Evolutionary conservation across 1,139 yeast genomes (phyloP), one percentile per base, ranked within the genome.

Genomic region (Saccharomyces uvarum): DNA sequence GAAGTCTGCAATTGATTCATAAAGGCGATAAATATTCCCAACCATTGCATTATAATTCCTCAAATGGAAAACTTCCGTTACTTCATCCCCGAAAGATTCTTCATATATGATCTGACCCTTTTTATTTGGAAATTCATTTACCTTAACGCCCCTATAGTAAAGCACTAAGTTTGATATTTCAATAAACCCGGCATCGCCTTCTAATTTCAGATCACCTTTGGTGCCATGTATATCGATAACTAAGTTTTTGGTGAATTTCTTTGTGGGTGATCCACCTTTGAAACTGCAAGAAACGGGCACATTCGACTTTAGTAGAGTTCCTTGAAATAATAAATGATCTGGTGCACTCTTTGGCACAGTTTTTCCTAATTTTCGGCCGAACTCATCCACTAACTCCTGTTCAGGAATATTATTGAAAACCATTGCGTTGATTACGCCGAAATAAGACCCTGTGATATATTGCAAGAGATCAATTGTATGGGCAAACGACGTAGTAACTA

Each of bases 141-240:
- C 55, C 50, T 57, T 59, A 31, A 54, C 52, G 41, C 65, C 65
- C 47, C 63, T 59, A 51, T 61, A 62, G 52, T 63, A 63, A 19
- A 63, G 51, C 2, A 61, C 66, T 27, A 63, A 53, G 51, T 63
- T 63, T 3, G 66, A 61, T 47, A 61, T 60, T 31, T 63, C 65
- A 5, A 61, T 57, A 46, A 61, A 61, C 21, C 66, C 65, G 21
- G 65, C 64, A 50, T 63, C 64, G 16, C 66, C 65, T 50, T 63
- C 66, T 13, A 63, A 53, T 49, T 61, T 63, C 31, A 63, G 46
- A 53, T 63, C 66, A 44, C 66, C 66, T 51, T 57, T 61, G 66
- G 66, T 63, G 24, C 66, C 65, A 54, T 63, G 66, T 14, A 61
- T 61, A 55, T 61, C 65, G 19, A 62, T 60, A 19, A 63, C 63